Evolutionary conservation across 306 rosid species (phyloP).

Genomic region (Rosa multiflora): DNA sequence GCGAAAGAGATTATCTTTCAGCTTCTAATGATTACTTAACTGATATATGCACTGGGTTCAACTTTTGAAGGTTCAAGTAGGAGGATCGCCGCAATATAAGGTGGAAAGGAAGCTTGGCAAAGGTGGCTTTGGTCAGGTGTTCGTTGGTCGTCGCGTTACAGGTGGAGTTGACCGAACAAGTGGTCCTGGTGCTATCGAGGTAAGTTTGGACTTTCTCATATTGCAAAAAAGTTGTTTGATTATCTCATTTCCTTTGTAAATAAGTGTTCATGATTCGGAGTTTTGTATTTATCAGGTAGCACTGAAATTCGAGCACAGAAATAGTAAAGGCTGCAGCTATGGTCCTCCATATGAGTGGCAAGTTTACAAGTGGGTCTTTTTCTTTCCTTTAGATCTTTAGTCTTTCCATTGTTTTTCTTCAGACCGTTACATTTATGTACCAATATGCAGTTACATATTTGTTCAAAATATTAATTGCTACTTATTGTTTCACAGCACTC

Average conservation of each 20-base stretch:
- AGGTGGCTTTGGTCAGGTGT: constrained; percentile 97
- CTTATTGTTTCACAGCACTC: constrained; percentile 55
- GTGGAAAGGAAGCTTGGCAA: constrained; percentile 82
- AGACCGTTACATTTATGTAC: background rate
- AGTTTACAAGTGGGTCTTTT: constrained; percentile 78
- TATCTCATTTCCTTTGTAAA: background rate
- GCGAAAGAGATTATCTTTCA: too few relatives aligned
- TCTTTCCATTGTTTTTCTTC: background rate
- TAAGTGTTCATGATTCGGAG: background rate
- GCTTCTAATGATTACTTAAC: too few relatives aligned
- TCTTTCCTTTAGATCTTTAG: constrained; percentile 1
- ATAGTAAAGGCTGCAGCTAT: constrained; percentile 91
- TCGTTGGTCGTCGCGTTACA: constrained; percentile 73
- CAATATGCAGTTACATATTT: background rate
- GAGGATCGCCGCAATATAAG: constrained; percentile 81
- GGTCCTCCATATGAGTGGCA: constrained; percentile 99
- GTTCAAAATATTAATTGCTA: background rate
- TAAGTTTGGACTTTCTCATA: constrained; percentile 24
- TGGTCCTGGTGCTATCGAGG: constrained; percentile 86
- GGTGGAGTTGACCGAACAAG: constrained; percentile 73
- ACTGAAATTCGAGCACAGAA: constrained; percentile 90
- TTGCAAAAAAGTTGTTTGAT: background rate
- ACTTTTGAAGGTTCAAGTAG: constrained; percentile 69
- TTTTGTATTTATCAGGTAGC: constrained; percentile 75
- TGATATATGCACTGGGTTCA: background rate